These are phyloP conservation scores for Candida tammaniensis DNA, from an alignment of 805 yeast genomes.

Conservation along the genomic window DNA sequence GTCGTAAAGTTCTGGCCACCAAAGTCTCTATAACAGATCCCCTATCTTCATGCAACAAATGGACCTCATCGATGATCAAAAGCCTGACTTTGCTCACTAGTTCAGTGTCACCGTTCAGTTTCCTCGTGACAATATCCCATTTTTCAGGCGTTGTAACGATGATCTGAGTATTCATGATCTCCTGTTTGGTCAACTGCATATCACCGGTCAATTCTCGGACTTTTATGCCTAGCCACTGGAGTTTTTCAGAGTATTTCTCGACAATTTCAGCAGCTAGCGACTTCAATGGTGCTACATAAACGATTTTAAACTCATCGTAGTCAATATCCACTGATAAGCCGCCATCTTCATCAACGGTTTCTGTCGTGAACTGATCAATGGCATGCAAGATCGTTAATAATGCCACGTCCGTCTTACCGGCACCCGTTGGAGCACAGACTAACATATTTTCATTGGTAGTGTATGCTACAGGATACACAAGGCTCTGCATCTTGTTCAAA, in stretches of 20 bases:
- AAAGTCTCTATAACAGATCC: constrained; percentile 96
- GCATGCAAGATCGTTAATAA: constrained; percentile 75
- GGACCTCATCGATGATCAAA: constrained; percentile 93
- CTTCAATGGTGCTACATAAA: constrained; percentile 89
- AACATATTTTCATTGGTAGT: constrained; percentile 92
- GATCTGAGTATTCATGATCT: constrained; percentile 74
- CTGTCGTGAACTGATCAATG: constrained; percentile 65
- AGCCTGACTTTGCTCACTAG: constrained; percentile 79
- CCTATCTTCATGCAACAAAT: constrained; percentile 93
- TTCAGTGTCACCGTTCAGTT: constrained; percentile 85
- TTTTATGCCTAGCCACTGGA: constrained; percentile 80
- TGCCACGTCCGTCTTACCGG: constrained; percentile 96
- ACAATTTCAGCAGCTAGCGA: constrained; percentile 98
- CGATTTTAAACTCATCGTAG: constrained; percentile 82
- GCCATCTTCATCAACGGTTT: constrained; percentile 42
- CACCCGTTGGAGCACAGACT: constrained; percentile 97
- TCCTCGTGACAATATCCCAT: constrained; percentile 98
- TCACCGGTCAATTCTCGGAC: constrained; percentile 95
- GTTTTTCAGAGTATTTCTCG: constrained; percentile 74
- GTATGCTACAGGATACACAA: constrained; percentile 90
- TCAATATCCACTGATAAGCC: constrained; percentile 60
- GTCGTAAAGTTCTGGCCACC: constrained; percentile 91
- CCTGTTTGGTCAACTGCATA: constrained; percentile 69
- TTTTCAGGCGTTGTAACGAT: constrained; percentile 95
- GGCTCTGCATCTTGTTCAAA: constrained; percentile 83